Base-by-base conservation (phyloP, 2,329 filamentous ascomycete genomes). In the Paraphaeosphaeria minitans region DNA sequence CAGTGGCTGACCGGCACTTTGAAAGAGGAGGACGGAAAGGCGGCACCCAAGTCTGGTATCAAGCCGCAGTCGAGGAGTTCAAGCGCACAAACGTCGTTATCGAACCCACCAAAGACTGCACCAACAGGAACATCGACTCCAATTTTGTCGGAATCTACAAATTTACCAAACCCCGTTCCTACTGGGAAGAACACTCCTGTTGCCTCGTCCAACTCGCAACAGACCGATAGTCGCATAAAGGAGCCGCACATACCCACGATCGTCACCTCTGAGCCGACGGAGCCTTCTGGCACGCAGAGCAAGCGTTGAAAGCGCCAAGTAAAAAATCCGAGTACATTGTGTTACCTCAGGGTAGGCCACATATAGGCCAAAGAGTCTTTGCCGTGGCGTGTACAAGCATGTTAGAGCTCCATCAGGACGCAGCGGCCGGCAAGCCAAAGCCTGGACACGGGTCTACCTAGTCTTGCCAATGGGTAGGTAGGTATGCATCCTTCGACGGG, bases 1-100 rank as follows among this genome's bases (percentile, higher is more conserved):
- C 68, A 74, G 57, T 75, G 72, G 73, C 60, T 78, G 33, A 77
- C 75, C 1, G 75, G 75, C 21, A 66, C 66, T 35, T 57, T 74
- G 27, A 62, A 58, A 29, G 66, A 71, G 10, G 73, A 75, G 53
- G 72, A 76, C 29, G 56, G 58, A 1, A 62, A 60, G 53, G 33
- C 61, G 31, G 13, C 41, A 12, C 39, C 41, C 7, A 51, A 50
- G 19, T 27, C 54, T 48, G 27, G 47, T 16, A 53, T n/a, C 14
- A 12, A 16, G 29, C 5, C 41, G 1, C n/a, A 45, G n/a, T 53
- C 51, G 13, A 21, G 51, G n/a, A 45, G 41, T 4, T 24, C 33
- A 24, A 53, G 51, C 8, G 29, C 14, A 10, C 39, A 53, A 22
- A 46, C 29, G 29, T 21, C 29, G 5, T 45, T 21, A 6, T 13